A percentile compares a stretch with the other conserved stretches of the same genome.
Conservation (phyloP, 2,329 filamentous ascomycete genomes). For the Beauveria medogensis region DNA sequence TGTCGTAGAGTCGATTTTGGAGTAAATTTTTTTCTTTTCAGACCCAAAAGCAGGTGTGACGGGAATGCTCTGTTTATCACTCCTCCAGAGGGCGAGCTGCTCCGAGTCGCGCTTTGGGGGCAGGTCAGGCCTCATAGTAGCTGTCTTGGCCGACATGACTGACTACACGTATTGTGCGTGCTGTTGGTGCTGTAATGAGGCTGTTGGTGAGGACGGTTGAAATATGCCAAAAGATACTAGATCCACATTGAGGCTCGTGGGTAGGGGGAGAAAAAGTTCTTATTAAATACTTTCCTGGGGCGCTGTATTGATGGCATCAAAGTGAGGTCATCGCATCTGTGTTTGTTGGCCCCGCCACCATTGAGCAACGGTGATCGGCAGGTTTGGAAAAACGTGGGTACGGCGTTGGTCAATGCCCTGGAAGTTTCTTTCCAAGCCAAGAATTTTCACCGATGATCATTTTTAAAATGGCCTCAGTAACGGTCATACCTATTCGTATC, state of each 20-base stretch:
- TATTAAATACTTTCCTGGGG: neutral
- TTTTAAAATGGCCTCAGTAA: neutral
- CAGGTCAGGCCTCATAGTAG: neutral
- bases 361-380: slow-evolving; percentile 1
- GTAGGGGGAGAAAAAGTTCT: no score
- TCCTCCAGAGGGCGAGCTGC: neutral
- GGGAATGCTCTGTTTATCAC: neutral
- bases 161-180: neutral
- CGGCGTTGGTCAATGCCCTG: neutral
- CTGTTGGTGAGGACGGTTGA: neutral
- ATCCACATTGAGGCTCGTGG: no score
- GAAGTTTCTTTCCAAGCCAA: neutral
- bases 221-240: neutral
- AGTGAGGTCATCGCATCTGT: slow-evolving; percentile 7
- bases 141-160: neutral
- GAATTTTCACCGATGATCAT: neutral
- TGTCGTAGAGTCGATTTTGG: neutral
- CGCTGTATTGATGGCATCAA: slow-evolving; percentile 3
- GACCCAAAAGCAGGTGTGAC: slow-evolving; percentile 6
- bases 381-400: neutral
- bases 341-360: neutral
- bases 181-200: neutral
- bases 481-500: no score
- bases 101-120: neutral
- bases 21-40: neutral